Evolutionary conservation across 345 rosid species (phyloP), one percentile per base, ranked within the genome.

Genomic region (Arabis alpina): DNA sequence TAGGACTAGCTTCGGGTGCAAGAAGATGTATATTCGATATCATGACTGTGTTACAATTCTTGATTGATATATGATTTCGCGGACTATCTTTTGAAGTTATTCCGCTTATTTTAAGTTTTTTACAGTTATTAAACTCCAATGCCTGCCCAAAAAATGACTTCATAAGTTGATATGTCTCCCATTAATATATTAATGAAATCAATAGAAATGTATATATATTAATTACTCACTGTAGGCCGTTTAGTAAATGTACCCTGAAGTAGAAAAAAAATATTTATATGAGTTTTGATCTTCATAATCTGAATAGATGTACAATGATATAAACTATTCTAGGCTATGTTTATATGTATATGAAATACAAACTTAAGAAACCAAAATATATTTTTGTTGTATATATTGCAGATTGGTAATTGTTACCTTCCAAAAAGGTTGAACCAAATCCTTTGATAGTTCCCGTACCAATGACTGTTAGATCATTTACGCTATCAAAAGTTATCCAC

Each of bases 1-100:
- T 85, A 6, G 92, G 86, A 62, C 88, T 87, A 5, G 54, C 61
- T 1, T 32, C 57, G 0, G 89, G 88, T 15, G 89, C 87, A 32
- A 5, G 2, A 4, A 87, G 76, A 0, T 59, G 55, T 8, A 82
- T 71, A 8, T 81, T 42, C 19, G 86, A 66, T 14, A 87, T 51
- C 71, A 36, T 4, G 7, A 74, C 83, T 2, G 14, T 16, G 5
- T 56, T 60, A 62, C 82, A 72, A 2, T 10, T 1, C 23, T 0
- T 3, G 10, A 87, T 43, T 2, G 72, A 12, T 30, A 87, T 76
- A 65, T 84, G 88, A 15, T 66, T 72, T 24, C 23, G 32, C 0
- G 81, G 84, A 11, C 84, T 84, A 54, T 85, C 68, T 2, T 68
- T 0, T 5, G 71, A 76, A 0, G 63, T 74, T 57, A 85, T 54